phyloP scores from a whole-genome alignment of 331 rosid species.

The Malus hybrid region DNA sequence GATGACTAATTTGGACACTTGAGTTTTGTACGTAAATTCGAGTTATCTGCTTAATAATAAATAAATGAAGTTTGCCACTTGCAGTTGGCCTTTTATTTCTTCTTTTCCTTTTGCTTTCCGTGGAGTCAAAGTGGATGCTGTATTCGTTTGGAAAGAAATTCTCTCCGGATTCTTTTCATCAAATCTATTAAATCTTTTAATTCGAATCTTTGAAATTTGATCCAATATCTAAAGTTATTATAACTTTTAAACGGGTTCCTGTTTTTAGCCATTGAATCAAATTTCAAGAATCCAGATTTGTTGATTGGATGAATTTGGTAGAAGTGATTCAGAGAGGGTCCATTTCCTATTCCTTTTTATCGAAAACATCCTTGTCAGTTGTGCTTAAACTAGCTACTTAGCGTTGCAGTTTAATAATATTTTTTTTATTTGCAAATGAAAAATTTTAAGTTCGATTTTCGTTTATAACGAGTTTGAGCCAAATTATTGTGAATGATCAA shows the following conservation, averaged over 20 bases:
- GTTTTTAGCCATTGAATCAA: no score
- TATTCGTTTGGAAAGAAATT: no score
- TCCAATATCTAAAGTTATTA: fast-evolving
- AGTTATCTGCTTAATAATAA: background rate
- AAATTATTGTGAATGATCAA: no score
- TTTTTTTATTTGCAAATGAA: no score
- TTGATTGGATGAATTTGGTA: no score
- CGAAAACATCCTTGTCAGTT: background rate
- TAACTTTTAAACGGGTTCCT: no score
- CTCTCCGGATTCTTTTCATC: fast-evolving
- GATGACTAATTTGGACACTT: conserved; percentile 1
- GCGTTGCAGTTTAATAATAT: no score
- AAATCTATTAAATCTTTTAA: fast-evolving
- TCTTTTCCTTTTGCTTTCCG: background rate
- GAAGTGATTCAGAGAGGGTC: fast-evolving
- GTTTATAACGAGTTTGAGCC: no score
- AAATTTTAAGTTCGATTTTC: background rate
- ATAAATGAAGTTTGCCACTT: background rate
- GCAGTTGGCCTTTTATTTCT: background rate
- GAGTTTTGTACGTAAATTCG: background rate
- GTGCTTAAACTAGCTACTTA: no score
- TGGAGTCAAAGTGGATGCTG: no score
- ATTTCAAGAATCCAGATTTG: background rate
- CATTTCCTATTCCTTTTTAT: background rate
- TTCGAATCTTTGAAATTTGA: no score